These are phyloP conservation scores for Sugiyamaella mastotermitis DNA, from an alignment of 805 yeast species.

Conservation along the genomic window DNA sequence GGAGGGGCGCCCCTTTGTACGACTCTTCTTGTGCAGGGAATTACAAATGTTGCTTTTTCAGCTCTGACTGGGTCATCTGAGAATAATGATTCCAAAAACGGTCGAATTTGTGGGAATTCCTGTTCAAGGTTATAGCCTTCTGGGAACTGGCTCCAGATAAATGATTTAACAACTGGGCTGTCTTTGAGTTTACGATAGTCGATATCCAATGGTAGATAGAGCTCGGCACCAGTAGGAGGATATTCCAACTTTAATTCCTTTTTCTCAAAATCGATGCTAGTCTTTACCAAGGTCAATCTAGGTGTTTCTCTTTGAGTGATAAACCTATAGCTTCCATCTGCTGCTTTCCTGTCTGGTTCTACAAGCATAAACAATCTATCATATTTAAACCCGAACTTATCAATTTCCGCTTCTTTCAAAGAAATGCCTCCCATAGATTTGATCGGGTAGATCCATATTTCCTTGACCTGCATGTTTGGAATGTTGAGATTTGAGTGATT, in stretches of 20 bases:
- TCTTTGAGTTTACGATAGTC: conserved; percentile 7
- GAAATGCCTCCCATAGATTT: conserved; percentile 29
- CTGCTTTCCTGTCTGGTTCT: conserved; percentile 9
- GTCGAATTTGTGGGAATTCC: conserved; percentile 15
- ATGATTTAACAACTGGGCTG: conserved; percentile 10
- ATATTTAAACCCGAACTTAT: conserved; percentile 27
- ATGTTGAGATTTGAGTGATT: too few species aligned
- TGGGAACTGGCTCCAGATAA: conserved; percentile 27
- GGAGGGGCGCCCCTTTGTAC: conserved; percentile 18
- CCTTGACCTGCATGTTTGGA: conserved; percentile 9
- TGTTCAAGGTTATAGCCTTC: conserved; percentile 22
- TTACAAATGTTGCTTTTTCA: conserved; percentile 18
- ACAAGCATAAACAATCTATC: conserved; percentile 31
- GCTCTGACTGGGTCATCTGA: conserved; percentile 6
- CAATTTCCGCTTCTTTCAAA: conserved; percentile 23
- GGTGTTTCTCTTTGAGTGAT: conserved; percentile 30
- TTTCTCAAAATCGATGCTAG: conserved; percentile 15
- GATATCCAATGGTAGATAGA: conserved; percentile 17
- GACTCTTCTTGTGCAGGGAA: conserved; percentile 21
- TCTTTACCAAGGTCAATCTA: conserved; percentile 21
- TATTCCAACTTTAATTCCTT: conserved; percentile 17
- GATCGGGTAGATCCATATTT: conserved; percentile 27
- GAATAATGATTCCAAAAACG: conserved; percentile 11
- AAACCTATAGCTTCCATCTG: conserved; percentile 13
- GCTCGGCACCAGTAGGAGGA: conserved; percentile 8